A percentile compares a stretch with the other conserved stretches of the same genome.
Evolutionary conservation across 768 basidiomycete genomes (phyloP).

Genomic region (Hebeloma cylindrosporum): DNA sequence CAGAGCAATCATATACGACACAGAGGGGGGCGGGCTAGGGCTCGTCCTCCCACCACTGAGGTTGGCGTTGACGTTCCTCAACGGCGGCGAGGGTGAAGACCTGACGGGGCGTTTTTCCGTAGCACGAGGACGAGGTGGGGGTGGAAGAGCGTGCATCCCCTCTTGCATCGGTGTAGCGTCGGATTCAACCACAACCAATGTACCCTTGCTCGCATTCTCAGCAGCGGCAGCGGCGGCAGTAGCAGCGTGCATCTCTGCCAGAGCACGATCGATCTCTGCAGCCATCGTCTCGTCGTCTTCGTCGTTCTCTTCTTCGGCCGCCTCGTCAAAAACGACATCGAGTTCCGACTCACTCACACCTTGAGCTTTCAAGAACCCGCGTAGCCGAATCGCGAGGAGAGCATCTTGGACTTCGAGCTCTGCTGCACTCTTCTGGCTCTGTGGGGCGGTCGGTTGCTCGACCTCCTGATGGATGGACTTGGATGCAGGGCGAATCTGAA

Average conservation of each 20-base stretch:
- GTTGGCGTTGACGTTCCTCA: not conserved
- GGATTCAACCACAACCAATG: slow-evolving; percentile 2
- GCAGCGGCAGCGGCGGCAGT: not conserved
- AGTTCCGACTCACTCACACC: slow-evolving; percentile 23
- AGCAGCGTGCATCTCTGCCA: slow-evolving; percentile 2
- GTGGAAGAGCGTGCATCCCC: not conserved
- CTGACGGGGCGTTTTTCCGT: slow-evolving; percentile 10
- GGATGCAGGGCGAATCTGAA: too few species aligned
- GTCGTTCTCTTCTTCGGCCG: slow-evolving; percentile 10
- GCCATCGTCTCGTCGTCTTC: slow-evolving; percentile 14
- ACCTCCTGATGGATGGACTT: too few species aligned
- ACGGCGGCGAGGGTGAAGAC: slow-evolving; percentile 19
- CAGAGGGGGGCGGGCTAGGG: slow-evolving; percentile 12
- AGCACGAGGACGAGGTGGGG: not conserved
- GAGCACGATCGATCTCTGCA: slow-evolving; percentile 11
- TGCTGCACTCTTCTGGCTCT: slow-evolving; percentile 4
- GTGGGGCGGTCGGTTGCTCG: too few species aligned
- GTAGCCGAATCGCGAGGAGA: slow-evolving; percentile 22
- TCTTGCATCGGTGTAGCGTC: not conserved
- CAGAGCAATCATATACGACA: slow-evolving; percentile 23
- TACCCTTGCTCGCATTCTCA: not conserved
- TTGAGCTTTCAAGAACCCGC: slow-evolving; percentile 20
- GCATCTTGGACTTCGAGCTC: slow-evolving; percentile 27
- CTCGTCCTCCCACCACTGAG: not conserved
- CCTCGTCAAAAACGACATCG: slow-evolving; percentile 7